phyloP scores from a whole-genome alignment of 2,329 filamentous ascomycete genomes.

The Aspergillus awamori region DNA sequence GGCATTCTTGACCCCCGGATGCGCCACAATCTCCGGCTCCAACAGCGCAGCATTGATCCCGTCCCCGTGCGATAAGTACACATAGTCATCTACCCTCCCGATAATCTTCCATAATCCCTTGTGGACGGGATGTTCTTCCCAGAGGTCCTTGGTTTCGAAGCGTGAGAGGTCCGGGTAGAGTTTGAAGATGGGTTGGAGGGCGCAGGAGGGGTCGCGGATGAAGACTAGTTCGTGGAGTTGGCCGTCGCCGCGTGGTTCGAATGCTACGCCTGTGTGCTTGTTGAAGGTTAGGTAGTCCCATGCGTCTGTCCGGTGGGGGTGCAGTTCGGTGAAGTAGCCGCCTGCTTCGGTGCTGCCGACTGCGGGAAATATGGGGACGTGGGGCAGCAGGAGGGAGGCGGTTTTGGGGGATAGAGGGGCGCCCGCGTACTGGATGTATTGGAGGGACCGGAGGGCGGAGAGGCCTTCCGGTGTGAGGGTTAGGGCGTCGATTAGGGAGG shows the following conservation, averaged over 20 bases:
- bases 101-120: constrained; percentile 30
- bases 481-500: constrained; percentile 27
- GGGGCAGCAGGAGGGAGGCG: constrained; percentile 24
- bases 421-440: constrained; percentile 25
- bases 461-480: constrained; percentile 18
- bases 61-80: constrained; percentile 22
- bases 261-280: constrained; percentile 15
- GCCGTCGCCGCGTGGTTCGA: constrained; percentile 17
- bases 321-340: constrained; percentile 18
- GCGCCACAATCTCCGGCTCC: constrained; percentile 27
- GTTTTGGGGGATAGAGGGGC: constrained; percentile 30
- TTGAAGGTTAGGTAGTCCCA: constrained; percentile 27
- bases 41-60: constrained; percentile 26
- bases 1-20: constrained; percentile 23
- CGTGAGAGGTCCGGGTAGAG: constrained; percentile 22
- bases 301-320: constrained; percentile 12
- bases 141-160: constrained; percentile 30
- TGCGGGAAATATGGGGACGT: constrained; percentile 20
- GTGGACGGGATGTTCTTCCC: constrained; percentile 25
- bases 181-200: constrained; percentile 25
- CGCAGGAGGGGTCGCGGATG: constrained; percentile 16
- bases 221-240: constrained; percentile 29
- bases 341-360: constrained; percentile 32
- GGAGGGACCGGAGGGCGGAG: constrained; percentile 19
- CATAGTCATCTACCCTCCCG: constrained; percentile 26